A percentile compares a stretch with the other conserved stretches of the same genome.
These are phyloP conservation scores for Blastobotrys serpentis DNA, from an alignment of 1,139 yeast genomes.

Conservation along the genomic window DNA sequence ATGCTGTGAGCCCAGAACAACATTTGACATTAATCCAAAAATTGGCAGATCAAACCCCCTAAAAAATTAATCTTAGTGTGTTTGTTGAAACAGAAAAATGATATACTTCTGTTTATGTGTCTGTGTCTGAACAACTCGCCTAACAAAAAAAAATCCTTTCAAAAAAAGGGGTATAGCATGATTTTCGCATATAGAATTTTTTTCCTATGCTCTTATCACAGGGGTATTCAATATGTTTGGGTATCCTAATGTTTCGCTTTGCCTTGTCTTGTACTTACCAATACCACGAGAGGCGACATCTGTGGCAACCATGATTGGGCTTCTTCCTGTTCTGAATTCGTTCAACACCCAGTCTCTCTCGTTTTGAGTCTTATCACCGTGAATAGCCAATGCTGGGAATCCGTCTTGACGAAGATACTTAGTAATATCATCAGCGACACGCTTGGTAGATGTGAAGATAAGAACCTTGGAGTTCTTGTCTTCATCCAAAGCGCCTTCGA, in stretches of 20 bases:
- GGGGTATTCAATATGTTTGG: neutral
- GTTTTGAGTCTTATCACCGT: constrained; percentile 96
- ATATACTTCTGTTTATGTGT: neutral
- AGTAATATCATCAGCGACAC: constrained; percentile 96
- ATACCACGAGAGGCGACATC: constrained; percentile 99
- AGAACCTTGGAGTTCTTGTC: constrained; percentile 76
- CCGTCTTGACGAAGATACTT: constrained; percentile 92
- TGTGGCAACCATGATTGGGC: constrained; percentile 98
- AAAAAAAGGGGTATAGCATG: neutral
- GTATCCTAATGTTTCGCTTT: neutral
- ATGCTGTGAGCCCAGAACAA: neutral
- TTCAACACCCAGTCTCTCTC: constrained; percentile 98
- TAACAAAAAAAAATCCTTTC: neutral
- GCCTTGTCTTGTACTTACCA: constrained; percentile 62
- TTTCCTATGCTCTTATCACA: neutral
- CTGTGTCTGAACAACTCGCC: neutral
- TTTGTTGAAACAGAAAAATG: neutral
- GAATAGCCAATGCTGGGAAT: constrained; percentile 98
- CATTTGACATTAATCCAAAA: neutral
- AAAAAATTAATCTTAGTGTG: neutral
- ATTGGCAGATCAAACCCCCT: neutral
- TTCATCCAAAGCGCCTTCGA: constrained; percentile 72
- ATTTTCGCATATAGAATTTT: too few relatives aligned
- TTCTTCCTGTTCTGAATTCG: constrained; percentile 87
- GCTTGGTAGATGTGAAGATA: constrained; percentile 91